Conservation (phyloP, 257 asterid species). For the Osmanthus fragrans region DNA sequence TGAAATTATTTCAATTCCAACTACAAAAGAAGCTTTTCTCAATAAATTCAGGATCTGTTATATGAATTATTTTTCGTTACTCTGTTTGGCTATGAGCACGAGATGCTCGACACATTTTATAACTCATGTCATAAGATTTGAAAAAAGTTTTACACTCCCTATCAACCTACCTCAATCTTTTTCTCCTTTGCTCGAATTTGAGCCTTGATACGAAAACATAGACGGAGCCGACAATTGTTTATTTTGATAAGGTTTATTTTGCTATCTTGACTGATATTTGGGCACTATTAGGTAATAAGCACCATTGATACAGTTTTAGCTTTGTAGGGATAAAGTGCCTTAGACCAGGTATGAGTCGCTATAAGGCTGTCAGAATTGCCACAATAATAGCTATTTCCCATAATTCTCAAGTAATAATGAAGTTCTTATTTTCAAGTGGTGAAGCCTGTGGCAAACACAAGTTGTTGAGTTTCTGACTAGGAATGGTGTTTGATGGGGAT, state of each 20-base stretch:
- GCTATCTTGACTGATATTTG: slow-evolving; percentile 30
- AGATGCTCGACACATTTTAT: too few species aligned
- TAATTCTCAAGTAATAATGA: slow-evolving; percentile 18
- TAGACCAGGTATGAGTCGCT: slow-evolving; percentile 11
- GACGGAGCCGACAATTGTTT: background rate
- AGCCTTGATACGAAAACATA: background rate
- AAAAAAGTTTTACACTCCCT: background rate
- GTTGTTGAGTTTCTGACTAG: background rate
- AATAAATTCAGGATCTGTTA: background rate
- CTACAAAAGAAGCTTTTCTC: background rate
- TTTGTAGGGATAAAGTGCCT: background rate
- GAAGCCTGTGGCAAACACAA: background rate
- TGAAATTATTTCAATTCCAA: slow-evolving; percentile 5
- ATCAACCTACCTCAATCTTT: background rate
- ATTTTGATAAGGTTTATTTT: slow-evolving; percentile 29
- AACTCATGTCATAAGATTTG: background rate
- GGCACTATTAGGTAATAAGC: slow-evolving; percentile 22
- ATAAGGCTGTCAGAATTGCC: background rate
- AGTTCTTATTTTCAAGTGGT: background rate
- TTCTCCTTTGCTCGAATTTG: background rate
- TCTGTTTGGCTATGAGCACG: background rate
- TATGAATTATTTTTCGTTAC: background rate
- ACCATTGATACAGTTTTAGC: slow-evolving; percentile 3
- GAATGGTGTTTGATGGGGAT: too few species aligned
- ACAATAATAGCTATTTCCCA: slow-evolving; percentile 2